Base-by-base conservation (phyloP, 179 eudicot genomes). In the Amaranthus tricolor region DNA sequence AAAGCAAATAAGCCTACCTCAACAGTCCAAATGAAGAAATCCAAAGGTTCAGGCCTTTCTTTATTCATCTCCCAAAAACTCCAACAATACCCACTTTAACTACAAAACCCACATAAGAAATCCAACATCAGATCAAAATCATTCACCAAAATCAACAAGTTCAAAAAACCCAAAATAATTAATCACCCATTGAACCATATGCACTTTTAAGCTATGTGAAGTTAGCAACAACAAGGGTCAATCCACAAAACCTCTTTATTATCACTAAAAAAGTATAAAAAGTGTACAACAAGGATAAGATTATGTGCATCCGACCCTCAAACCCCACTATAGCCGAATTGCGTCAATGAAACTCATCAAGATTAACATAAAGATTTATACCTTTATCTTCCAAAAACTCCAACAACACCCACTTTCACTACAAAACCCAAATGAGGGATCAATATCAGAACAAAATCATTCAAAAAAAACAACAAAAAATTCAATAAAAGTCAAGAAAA, bases 21-120 rank as follows among this genome's bases (percentile, higher is more conserved):
- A 68, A 91, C 92, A 47, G 97, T 91, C 97, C 96, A 93, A 54
- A 93, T 93, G 85, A 93, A 93, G 97, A 93, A 93, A 89, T 93
- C 96, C 54, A 93, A 82, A 76, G 97, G 96, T 84, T 93, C 97
- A 44, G 94, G 86, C 72, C 85, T 80, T 71, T 85, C 94, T 77
- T 82, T 88, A 85, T 20, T 92, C 96, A 93, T 93, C 85, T 83
- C 89, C 77, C 70, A 66, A 78, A 73, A 24, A 17, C 65, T 89
- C 77, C 70, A 66, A 78, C 66, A 24, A 17, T 64, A n/a, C 56
- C 7, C 58, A 68, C 76, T 61, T 61, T 24, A 1, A 31, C 40
- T 31, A 31, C 40, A 31, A 31, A 31, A 31, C 40, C 40, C 40
- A 31, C 40, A 31, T 31, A 31, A 31, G 40, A 31, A 31, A 31